These are phyloP conservation scores for Graphilbum fragrans DNA, from an alignment of 2,329 filamentous ascomycete genomes.

Conservation along the genomic window DNA sequence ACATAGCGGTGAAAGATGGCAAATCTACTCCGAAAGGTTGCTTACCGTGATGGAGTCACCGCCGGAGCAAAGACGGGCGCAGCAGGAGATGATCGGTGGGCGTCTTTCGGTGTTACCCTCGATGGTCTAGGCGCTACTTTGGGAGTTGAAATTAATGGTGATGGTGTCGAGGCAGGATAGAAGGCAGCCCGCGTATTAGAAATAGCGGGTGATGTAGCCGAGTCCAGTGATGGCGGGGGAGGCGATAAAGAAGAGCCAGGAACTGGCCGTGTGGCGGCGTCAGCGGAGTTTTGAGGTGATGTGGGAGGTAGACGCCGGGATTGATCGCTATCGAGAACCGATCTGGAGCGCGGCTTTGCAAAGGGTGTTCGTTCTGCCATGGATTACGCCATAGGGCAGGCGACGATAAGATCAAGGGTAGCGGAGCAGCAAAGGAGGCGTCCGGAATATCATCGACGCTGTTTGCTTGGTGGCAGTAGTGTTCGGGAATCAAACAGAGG, in stretches of 20 bases:
- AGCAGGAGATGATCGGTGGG: neutral
- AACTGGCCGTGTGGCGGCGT: neutral
- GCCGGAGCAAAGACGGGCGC: neutral
- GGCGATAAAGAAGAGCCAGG: neutral
- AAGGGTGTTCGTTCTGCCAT: constrained; percentile 50
- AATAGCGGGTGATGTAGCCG: neutral
- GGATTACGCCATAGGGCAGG: constrained; percentile 52
- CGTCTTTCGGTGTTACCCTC: neutral
- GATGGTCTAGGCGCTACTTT: too few species aligned
- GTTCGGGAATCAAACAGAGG: too few species aligned
- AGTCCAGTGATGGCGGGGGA: neutral
- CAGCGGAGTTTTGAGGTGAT: constrained; percentile 7
- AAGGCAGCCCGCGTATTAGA: neutral
- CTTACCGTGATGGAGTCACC: too few species aligned
- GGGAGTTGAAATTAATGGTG: too few species aligned
- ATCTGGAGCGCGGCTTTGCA: constrained; percentile 36
- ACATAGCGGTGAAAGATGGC: too few species aligned
- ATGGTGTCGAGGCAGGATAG: neutral
- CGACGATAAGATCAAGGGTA: neutral
- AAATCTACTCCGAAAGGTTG: too few species aligned
- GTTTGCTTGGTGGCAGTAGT: too few species aligned
- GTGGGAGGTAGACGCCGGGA: constrained; percentile 3
- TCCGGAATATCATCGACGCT: neutral
- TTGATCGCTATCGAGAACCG: constrained; percentile 39
- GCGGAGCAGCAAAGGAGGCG: neutral